Evolutionary conservation across 2,329 filamentous ascomycete species (phyloP).

Genomic region (Fusarium sp.): DNA sequence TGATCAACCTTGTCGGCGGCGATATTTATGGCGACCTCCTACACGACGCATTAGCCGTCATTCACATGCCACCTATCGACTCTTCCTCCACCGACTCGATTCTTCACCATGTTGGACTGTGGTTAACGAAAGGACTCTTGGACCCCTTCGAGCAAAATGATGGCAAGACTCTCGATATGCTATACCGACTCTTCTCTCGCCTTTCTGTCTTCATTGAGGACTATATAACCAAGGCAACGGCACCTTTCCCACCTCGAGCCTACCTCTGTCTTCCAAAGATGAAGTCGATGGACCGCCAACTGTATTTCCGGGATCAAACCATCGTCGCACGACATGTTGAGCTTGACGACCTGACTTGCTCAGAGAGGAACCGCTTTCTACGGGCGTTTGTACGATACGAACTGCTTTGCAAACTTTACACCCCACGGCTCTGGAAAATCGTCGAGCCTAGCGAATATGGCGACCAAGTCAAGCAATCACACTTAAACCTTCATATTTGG

Average conservation of each 20-base stretch:
- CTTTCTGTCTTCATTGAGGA: constrained; percentile 26
- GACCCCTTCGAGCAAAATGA: neutral
- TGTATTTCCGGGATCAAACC: neutral
- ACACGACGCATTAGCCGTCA: constrained; percentile 6
- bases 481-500: neutral
- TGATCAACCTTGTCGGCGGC: neutral
- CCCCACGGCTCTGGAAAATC: neutral
- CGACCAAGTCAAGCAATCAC: neutral
- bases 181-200: constrained; percentile 3
- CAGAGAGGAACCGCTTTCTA: neutral
- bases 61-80: neutral
- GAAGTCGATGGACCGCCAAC: neutral
- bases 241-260: neutral
- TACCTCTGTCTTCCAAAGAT: constrained; percentile 18
- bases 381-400: constrained; percentile 7
- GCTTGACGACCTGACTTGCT: constrained; percentile 1
- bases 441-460: neutral
- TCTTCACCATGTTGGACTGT: neutral
- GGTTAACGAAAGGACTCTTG: neutral
- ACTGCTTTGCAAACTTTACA: neutral
- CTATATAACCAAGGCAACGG: constrained; percentile 27
- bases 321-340: neutral
- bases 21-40: neutral
- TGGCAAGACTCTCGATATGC: neutral
- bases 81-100: neutral